phyloP scores from a whole-genome alignment of 495 filamentous ascomycete species.

The Platismatia glauca region DNA sequence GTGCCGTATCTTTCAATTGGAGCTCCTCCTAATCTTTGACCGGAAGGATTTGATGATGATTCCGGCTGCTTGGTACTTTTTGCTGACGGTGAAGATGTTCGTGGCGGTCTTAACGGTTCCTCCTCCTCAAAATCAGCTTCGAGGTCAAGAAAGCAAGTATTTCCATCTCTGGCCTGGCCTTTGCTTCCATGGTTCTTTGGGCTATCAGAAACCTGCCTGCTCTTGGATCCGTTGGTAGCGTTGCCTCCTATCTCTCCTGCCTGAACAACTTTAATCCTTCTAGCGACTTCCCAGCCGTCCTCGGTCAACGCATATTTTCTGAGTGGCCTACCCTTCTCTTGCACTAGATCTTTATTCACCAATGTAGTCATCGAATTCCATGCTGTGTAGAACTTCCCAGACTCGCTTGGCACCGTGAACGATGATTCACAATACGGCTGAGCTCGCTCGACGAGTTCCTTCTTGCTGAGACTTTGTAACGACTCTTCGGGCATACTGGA shows the following conservation, averaged over 20 bases:
- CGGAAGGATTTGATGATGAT: background rate
- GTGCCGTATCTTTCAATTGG: slow-evolving; percentile 20
- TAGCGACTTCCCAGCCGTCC: slow-evolving; percentile 71
- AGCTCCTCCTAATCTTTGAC: slow-evolving; percentile 16
- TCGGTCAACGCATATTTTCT: slow-evolving; percentile 65
- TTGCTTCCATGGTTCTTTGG: background rate
- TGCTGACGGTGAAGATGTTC: background rate
- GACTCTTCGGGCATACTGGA: slow-evolving; percentile 48
- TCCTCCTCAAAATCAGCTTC: slow-evolving; percentile 1
- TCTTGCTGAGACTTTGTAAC: slow-evolving; percentile 53
- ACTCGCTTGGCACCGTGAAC: slow-evolving; percentile 58
- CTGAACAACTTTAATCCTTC: slow-evolving; percentile 45
- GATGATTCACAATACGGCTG: slow-evolving; percentile 68
- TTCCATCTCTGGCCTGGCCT: background rate
- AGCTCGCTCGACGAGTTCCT: slow-evolving; percentile 57
- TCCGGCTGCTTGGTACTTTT: background rate
- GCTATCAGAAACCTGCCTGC: background rate
- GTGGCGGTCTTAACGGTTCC: background rate
- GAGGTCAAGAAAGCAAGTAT: slow-evolving; percentile 1
- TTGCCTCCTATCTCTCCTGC: background rate
- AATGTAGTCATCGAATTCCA: slow-evolving; percentile 83
- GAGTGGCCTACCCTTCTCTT: slow-evolving; percentile 58
- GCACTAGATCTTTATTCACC: slow-evolving; percentile 64
- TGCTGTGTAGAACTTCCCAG: slow-evolving; percentile 66
- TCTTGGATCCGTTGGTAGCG: background rate